Evolutionary conservation across 768 basidiomycete species (phyloP).

Genomic region (Sarcomyxa edulis): DNA sequence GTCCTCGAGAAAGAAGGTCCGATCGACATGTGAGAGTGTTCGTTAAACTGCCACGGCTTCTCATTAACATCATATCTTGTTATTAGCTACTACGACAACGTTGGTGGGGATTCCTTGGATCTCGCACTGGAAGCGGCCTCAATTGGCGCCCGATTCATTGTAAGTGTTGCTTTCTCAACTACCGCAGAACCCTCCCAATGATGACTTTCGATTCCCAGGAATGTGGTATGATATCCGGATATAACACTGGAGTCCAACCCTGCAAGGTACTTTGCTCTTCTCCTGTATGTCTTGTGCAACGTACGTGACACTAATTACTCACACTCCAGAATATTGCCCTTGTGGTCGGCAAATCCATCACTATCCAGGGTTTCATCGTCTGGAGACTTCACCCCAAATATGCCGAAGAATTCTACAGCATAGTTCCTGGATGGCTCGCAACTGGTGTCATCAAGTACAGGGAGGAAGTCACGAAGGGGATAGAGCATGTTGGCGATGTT

Average conservation of each 20-base stretch:
- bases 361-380: conserved; percentile 32
- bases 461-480: conserved; percentile 24
- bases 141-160: conserved; percentile 28
- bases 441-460: conserved; percentile 24
- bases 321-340: conserved; percentile 26
- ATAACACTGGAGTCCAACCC: conserved; percentile 8
- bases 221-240: conserved; percentile 22
- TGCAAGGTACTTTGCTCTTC: conserved; percentile 9
- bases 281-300: not conserved
- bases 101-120: conserved; percentile 40
- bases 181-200: not conserved
- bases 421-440: conserved; percentile 22
- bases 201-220: too few species aligned
- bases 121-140: conserved; percentile 30
- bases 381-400: conserved; percentile 17
- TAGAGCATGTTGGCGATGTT: conserved; percentile 23
- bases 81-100: conserved; percentile 25
- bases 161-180: too few species aligned
- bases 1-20: conserved; percentile 40
- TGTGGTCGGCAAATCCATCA: conserved; percentile 29
- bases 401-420: conserved; percentile 21
- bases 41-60: not conserved
- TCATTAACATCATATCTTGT: not conserved
- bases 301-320: not conserved
- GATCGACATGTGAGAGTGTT: conserved; percentile 1